phyloP scores from a whole-genome alignment of 2,329 filamentous ascomycete species.

The Dactylellina cionopaga region DNA sequence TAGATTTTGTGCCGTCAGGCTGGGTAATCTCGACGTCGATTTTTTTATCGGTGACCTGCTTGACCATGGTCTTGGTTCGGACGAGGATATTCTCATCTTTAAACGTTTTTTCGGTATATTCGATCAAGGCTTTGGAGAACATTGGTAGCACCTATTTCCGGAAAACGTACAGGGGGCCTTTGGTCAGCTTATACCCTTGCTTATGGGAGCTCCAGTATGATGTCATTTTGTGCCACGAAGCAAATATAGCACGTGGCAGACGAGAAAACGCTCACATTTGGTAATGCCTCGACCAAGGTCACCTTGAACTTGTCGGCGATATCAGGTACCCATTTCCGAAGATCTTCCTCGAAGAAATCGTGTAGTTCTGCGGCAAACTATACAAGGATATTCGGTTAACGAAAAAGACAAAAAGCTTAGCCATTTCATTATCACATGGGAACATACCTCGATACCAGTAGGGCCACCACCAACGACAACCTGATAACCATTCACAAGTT shows the following conservation, averaged over 20 bases:
- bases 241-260: conserved; percentile 4
- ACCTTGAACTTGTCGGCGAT: conserved; percentile 96
- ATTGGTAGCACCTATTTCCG: conserved; percentile 76
- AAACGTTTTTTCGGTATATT: conserved; percentile 99
- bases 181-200: conserved; percentile 22
- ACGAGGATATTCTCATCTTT: conserved; percentile 98
- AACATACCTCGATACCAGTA: conserved; percentile 55
- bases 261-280: conserved; percentile 70
- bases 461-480: conserved; percentile 58
- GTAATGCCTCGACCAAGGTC: conserved; percentile 94
- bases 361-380: conserved; percentile 96
- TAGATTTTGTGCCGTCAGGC: conserved; percentile 84
- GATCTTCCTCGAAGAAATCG: conserved; percentile 98
- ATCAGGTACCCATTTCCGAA: conserved; percentile 97
- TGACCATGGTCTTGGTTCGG: conserved; percentile 98
- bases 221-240: conserved; percentile 23
- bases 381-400: conserved; percentile 46
- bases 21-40: conserved; percentile 88
- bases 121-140: conserved; percentile 99
- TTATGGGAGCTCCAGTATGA: too few species aligned
- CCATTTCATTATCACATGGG: conserved; percentile 14
- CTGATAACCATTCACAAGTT: conserved; percentile 46
- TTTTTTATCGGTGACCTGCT: conserved; percentile 90
- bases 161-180: too few species aligned
- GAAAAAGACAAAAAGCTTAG: conserved; percentile 2